Base-by-base conservation (phyloP, 805 yeast genomes). In the Kodamaea lidongshanica region DNA sequence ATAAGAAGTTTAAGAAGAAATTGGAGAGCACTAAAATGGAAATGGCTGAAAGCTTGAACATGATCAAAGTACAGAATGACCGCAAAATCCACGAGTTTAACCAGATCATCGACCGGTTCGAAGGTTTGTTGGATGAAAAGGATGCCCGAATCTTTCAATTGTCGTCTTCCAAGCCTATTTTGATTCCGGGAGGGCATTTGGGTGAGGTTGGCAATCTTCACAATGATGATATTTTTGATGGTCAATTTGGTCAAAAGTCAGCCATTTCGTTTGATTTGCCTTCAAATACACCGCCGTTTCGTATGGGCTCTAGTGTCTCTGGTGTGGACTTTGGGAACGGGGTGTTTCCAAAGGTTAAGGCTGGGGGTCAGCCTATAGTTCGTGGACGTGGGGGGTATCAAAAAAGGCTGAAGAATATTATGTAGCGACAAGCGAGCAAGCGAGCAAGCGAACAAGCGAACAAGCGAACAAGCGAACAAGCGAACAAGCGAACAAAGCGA, bases 351-450 rank as follows among this genome's bases (percentile, higher is more conserved):
- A 28, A 19, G 12, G 37, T 33, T 19, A 30, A 30, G 12, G 34
- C 39, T 12, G 22, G 39, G 6, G 47, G 33, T 13, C 34, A 33
- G 16, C 44, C 36, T n/a, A 58, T 57, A 6, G 40, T 64, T 27
- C 56, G 51, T 35, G 70, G 70, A 8, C 53, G 70, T 37, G 70
- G 70, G 3, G 70, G 70, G 1, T 59, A 58, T 38, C 70, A 64
- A 35, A 64, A 61, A 40, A 40, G 70, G 31, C 47, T 65, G 1
- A 61, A 58, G 40, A 61, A 58, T 37, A 37, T 48, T 27, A 61
- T 58, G 65, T 61, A 48, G 37, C n/a, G n/a, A n/a, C n/a, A n/a
- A n/a, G n/a, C n/a, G n/a, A n/a, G n/a, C n/a, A n/a, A n/a, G n/a
- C n/a, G n/a, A n/a, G n/a, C n/a, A n/a, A n/a, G n/a, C n/a, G n/a